These are phyloP conservation scores for Mycena albidolilacea DNA, from an alignment of 768 basidiomycete species.

Conservation along the genomic window DNA sequence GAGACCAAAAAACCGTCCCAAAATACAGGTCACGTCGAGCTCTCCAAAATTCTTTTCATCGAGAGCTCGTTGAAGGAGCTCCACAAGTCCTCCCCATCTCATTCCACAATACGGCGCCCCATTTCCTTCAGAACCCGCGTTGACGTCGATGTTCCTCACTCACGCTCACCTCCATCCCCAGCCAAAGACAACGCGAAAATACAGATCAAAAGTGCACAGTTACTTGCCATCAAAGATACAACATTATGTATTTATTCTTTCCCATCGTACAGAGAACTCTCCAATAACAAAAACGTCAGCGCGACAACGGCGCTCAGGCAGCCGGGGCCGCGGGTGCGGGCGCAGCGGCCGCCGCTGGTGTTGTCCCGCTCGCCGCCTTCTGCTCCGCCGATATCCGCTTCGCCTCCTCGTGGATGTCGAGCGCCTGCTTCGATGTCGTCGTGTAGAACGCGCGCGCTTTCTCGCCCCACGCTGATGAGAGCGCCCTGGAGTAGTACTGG, in stretches of 20 bases:
- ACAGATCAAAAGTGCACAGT: neutral
- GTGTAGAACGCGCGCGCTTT: conserved; percentile 90
- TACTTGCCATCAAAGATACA: neutral
- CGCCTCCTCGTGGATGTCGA: conserved; percentile 96
- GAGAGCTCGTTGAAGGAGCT: no score
- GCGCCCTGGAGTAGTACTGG: conserved; percentile 85
- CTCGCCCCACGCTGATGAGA: conserved; percentile 83
- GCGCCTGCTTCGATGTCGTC: conserved; percentile 86
- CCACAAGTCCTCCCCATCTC: no score
- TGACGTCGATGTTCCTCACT: no score
- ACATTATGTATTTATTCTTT: neutral
- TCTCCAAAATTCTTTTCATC: no score
- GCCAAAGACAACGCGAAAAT: neutral
- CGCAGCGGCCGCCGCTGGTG: no score
- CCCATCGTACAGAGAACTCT: neutral
- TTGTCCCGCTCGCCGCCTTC: conserved; percentile 50
- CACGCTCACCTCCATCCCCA: no score
- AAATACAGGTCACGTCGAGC: no score
- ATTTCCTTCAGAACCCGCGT: no score
- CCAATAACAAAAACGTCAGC: no score
- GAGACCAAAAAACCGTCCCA: no score
- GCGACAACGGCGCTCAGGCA: neutral
- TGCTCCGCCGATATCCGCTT: conserved; percentile 80
- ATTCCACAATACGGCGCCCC: no score
- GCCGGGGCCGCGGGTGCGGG: neutral